These are phyloP conservation scores for Pyrenophora seminiperda DNA, from an alignment of 2,329 filamentous ascomycete genomes.

Conservation along the genomic window DNA sequence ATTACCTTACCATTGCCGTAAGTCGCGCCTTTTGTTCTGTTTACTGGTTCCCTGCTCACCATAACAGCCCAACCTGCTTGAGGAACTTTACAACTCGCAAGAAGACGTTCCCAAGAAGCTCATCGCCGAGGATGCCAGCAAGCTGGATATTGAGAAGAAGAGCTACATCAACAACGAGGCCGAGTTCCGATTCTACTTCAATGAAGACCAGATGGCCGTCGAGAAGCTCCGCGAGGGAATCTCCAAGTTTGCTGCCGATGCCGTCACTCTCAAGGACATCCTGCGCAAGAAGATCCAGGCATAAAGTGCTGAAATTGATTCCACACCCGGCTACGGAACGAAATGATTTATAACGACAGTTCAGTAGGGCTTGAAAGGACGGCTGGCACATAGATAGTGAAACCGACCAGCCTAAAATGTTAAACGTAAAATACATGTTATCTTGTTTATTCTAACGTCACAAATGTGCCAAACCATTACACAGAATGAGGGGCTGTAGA, in stretches of 20 bases:
- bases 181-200: constrained; percentile 97
- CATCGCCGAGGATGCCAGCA: constrained; percentile 67
- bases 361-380: constrained; percentile 3
- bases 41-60: constrained; percentile 17
- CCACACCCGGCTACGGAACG: constrained; percentile 35
- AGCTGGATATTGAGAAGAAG: constrained; percentile 83
- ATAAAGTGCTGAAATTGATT: constrained; percentile 27
- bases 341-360: constrained; percentile 25
- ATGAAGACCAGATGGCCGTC: constrained; percentile 98
- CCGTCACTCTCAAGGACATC: constrained; percentile 89
- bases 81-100: constrained; percentile 87
- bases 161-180: constrained; percentile 89
- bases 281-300: constrained; percentile 79
- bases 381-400: constrained; percentile 22
- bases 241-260: constrained; percentile 98
- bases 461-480: constrained; percentile 1
- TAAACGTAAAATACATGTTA: constrained; percentile 8
- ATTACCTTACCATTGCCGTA: constrained; percentile 98
- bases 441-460: constrained; percentile 3
- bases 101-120: constrained; percentile 91
- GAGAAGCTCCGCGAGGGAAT: constrained; percentile 99
- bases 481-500: constrained; percentile 21
- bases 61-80: constrained; percentile 81
- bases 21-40: constrained; percentile 43
- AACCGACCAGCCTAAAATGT: constrained; percentile 29